Evolutionary conservation across 257 asterid genomes (phyloP), one percentile per base, ranked within the genome.

Genomic region (Nicotiana knightiana): DNA sequence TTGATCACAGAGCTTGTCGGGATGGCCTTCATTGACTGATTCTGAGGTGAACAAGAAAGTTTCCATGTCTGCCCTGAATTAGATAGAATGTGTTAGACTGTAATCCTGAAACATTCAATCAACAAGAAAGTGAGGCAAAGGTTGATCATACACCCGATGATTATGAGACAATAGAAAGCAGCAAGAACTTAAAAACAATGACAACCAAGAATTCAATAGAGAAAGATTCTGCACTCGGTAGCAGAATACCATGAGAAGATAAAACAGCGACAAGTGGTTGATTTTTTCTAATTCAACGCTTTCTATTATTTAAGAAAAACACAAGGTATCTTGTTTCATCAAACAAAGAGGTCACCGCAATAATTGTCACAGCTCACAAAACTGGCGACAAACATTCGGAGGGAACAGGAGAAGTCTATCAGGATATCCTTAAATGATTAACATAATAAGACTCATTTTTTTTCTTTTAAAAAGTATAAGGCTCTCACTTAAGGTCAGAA

Each of bases 1-100:
- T 83, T 93, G 97, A 82, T 93, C 97, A 80, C 97, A 93, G 64
- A 93, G 93, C 92, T 93, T 93, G 91, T 93, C 97, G 0, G 95
- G 95, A 87, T 93, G 97, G 43, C 97, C 97, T 84, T 93, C 97
- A 46, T 91, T 93, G 76, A 93, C 97, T 18, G 97, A 93, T 81
- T 93, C 95, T 15, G 95, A 93, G 82, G 95, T 93, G 88, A 88
- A 93, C 28, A 93, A 85, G 82, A 93, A 90, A 88, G 90, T 91
- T 15, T 93, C 97, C 97, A 93, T 93, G 26, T 88, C 76, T 68
- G 73, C 57, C 83, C 94, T 89, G 92, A 76, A 77, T 82, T 11
- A 66, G 71, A 55, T 79, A 30, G 21, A 55, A 37, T 6, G 17
- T 18, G 12, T 58, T 58, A 58, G 28, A 58, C 64, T 16, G 64